Evolutionary conservation across 805 yeast genomes (phyloP), one percentile per base, ranked within the genome.

Genomic region (Yamadazyma tumulicola): DNA sequence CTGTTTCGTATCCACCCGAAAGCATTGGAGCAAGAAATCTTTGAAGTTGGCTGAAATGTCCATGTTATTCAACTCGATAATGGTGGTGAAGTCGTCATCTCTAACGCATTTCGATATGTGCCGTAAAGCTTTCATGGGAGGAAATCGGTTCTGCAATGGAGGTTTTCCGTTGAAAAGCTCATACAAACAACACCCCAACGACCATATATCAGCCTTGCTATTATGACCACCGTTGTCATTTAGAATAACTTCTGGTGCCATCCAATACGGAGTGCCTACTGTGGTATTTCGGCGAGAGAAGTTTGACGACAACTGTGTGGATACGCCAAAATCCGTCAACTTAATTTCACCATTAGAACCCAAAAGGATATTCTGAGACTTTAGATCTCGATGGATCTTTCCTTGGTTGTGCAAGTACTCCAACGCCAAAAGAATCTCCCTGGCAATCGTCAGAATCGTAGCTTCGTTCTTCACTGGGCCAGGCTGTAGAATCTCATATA

Each of bases 111-210:
- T 43, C 6, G 67, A 59, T 13, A 67, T 64, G 27, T 53, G 52
- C 33, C 69, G 42, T n/a, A 67, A 50, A 7, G 73, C 73, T 42
- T 59, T 63, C 73, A 67, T 66, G 4, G 73, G 72, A 1, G 69
- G 49, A 39, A 45, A 57, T 11, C 51, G 52, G 19, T 45, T 55
- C 39, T 67, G 72, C 21, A 79, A 53, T 7, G 94, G 93, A 1
- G 94, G 93, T 45, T 72, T 79, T 0, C 89, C 87, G 19, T 68
- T 68, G 9, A 82, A 80, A 42, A 84, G 57, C 51, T 84, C 94
- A 37, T 79, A 79, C 2, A 85, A 77, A 22, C 91, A 83, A 41
- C 86, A 82, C 1, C 91, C 93, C 39, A 83, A 59, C 6, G 86
- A 79, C 93, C 93, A 83, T 3, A 83, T 71, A 55, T 83, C 93